Evolutionary conservation across 139 green algal genomes (phyloP).

Genomic region (Haematococcus lacustris): DNA sequence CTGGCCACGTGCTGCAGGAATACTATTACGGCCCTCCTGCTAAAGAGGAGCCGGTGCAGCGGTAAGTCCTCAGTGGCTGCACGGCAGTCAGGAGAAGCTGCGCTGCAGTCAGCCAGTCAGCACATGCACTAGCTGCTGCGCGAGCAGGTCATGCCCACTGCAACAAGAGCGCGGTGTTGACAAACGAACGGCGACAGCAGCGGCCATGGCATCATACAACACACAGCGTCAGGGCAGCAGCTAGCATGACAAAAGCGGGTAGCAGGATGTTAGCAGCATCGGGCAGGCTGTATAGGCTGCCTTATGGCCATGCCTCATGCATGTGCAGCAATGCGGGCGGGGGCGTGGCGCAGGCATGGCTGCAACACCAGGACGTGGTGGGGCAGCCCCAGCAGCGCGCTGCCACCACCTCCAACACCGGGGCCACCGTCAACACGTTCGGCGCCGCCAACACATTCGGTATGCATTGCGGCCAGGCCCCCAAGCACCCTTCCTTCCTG

Average conservation of each 20-base stretch:
- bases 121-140: too few species aligned
- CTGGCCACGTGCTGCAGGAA: too few species aligned
- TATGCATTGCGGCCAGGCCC: background rate
- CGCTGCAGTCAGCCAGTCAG: too few species aligned
- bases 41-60: too few species aligned
- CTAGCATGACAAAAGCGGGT: background rate
- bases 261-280: background rate
- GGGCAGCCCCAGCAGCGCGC: background rate
- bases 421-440: background rate
- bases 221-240: background rate
- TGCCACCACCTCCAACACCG: slow-evolving; percentile 1
- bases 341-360: slow-evolving; percentile 1
- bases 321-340: slow-evolving; percentile 3
- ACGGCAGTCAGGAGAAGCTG: too few species aligned
- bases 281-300: background rate
- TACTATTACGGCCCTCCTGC: too few species aligned
- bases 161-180: background rate
- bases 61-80: too few species aligned
- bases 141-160: too few species aligned
- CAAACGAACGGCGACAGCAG: background rate
- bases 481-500: too few species aligned
- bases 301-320: background rate
- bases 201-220: background rate
- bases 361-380: slow-evolving; percentile 1
- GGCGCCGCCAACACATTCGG: background rate